Base-by-base conservation (phyloP, 1,284 basidiomycete species). In the Ceratobasidium sp. region DNA sequence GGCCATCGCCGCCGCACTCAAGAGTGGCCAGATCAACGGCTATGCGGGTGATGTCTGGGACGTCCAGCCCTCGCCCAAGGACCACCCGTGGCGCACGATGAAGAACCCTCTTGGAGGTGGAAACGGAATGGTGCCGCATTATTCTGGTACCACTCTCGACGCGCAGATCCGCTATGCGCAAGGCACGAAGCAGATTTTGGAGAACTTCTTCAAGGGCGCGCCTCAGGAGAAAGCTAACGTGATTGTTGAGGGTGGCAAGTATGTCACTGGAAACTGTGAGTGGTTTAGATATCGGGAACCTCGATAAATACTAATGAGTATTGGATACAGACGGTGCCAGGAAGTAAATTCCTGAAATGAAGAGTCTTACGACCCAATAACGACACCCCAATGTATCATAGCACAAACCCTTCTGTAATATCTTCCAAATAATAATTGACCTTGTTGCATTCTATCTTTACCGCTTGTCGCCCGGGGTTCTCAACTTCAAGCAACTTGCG, bases 121-220 rank as follows among this genome's bases (percentile, higher is more conserved):
- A 33, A 94, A 94, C 82, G 93, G 90, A 79, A 93, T 93, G 92
- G 66, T 73, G 3, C 90, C 92, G 17, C 93, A 96, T 81, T 93
- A 93, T 84, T 92, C 90, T 77, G 95, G 94, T 53, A 97, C 96
- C 8, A 96, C 96, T 5, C 88, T 98, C 76, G 96, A 98, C 80
- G 96, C 96, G 0, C 96, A 98, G 84, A 88, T 85, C 2, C 92
- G 96, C 73, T 98, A 98, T 82, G 95, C 96, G 11, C 84, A 85
- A 53, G 96, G 96, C 27, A 88, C 91, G 33, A 91, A 88, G 85
- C 87, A 87, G 77, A 98, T 98, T 82, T 86, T 98, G 75, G 86
- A 90, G 75, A 91, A 93, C 83, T 97, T 93, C 86, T 83, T 96
- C 77, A 81, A 81, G 3, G 85, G 85, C 77, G 89, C 91, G 82